Evolutionary conservation across 768 basidiomycete genomes (phyloP).

Genomic region (Sarcodon aspratus): DNA sequence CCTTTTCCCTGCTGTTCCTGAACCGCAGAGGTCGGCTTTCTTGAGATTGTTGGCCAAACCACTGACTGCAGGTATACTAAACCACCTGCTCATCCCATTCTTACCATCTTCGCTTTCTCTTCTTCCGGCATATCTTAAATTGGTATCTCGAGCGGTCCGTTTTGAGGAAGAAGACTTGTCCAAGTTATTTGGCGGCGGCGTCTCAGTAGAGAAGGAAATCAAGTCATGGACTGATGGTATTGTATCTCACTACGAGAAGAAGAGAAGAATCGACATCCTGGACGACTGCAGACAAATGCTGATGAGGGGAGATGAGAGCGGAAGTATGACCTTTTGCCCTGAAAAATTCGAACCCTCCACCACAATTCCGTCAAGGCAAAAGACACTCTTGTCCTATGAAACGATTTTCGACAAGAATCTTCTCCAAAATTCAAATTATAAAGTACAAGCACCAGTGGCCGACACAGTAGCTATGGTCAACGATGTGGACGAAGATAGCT

Average conservation of each 20-base stretch:
- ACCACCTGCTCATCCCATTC: conserved; percentile 54
- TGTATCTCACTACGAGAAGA: conserved; percentile 68
- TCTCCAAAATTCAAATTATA: not conserved
- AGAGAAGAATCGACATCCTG: conserved; percentile 55
- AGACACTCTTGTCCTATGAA: no score
- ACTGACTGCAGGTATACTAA: conserved; percentile 46
- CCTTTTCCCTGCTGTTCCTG: conserved; percentile 47
- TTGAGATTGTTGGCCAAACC: conserved; percentile 50
- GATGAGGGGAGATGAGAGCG: conserved; percentile 21
- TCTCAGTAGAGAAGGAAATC: conserved; percentile 38
- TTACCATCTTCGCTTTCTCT: conserved; percentile 53
- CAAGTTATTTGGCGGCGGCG: conserved; percentile 33
- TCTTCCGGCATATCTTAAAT: conserved; percentile 50
- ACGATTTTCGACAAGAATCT: no score
- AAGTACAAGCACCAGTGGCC: not conserved
- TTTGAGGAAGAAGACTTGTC: conserved; percentile 54
- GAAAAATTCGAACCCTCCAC: no score
- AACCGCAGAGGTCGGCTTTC: conserved; percentile 32
- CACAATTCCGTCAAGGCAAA: no score
- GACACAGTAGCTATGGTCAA: not conserved
- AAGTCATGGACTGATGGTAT: conserved; percentile 60
- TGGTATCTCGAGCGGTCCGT: conserved; percentile 43
- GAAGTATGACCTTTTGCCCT: no score
- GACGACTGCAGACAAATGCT: conserved; percentile 49
- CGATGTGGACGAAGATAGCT: conserved; percentile 25